Evolutionary conservation across 257 asterid genomes (phyloP).

Genomic region (Petunia axillaris): DNA sequence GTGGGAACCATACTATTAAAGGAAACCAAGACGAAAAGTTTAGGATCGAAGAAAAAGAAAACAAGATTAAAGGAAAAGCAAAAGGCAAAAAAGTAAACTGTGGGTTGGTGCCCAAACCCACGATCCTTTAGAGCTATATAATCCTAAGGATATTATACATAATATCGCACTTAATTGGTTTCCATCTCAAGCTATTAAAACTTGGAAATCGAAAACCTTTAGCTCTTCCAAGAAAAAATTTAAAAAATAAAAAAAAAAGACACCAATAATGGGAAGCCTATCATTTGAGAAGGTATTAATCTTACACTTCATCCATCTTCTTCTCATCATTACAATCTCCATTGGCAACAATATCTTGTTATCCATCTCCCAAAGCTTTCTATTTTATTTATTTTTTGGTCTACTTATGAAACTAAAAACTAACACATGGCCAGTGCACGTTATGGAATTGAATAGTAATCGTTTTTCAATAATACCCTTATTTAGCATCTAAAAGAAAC

Average conservation of each 20-base stretch:
- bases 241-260: too few species aligned
- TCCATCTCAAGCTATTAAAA: constrained; percentile 4
- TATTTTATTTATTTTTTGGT: neutral
- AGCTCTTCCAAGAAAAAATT: neutral
- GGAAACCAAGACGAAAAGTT: constrained; percentile 11
- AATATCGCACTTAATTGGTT: neutral
- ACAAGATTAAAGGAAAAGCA: neutral
- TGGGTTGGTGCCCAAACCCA: constrained; percentile 26
- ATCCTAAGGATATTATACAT: neutral
- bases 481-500: neutral
- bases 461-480: neutral
- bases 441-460: neutral
- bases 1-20: neutral
- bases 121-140: constrained; percentile 9
- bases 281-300: constrained; percentile 23
- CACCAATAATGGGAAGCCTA: constrained; percentile 23
- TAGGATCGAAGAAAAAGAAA: too few species aligned
- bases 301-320: neutral
- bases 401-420: neutral
- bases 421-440: neutral
- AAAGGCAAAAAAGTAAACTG: constrained; percentile 1
- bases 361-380: neutral
- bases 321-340: neutral
- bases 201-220: neutral
- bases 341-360: too few species aligned